Percentiles rank a stretch among this genome's conserved stretches.
These are phyloP conservation scores for Suillus decipiens DNA, from an alignment of 768 basidiomycete species.

Conservation along the genomic window DNA sequence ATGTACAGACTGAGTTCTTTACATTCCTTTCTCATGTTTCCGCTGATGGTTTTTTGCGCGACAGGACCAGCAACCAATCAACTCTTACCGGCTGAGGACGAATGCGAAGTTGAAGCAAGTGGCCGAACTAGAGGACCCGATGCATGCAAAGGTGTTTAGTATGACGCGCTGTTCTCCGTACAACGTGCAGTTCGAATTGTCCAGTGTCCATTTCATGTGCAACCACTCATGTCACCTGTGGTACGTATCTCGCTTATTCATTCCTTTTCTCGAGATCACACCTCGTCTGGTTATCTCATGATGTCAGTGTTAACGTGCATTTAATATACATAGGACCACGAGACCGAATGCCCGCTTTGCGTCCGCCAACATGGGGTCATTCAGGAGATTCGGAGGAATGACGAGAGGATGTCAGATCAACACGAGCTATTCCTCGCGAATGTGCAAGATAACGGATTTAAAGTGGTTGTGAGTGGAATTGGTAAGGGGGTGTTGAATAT, in stretches of 20 bases:
- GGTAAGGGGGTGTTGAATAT: constrained; percentile 60
- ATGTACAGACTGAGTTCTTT: constrained; percentile 64
- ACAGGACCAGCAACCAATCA: constrained; percentile 83
- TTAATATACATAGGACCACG: constrained; percentile 64
- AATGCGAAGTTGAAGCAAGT: constrained; percentile 79
- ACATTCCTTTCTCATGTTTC: constrained; percentile 5
- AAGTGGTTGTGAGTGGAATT: constrained; percentile 69
- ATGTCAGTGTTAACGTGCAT: background rate
- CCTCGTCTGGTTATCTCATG: background rate
- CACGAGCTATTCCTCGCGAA: constrained; percentile 80
- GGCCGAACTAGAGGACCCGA: constrained; percentile 73
- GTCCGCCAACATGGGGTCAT: constrained; percentile 86
- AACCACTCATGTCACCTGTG: constrained; percentile 96
- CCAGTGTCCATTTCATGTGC: constrained; percentile 97
- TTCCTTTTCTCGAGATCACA: constrained; percentile 3
- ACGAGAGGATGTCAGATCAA: constrained; percentile 79
- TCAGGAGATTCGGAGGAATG: constrained; percentile 85
- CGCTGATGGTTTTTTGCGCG: background rate
- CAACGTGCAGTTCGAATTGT: constrained; percentile 86
- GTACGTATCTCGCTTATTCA: constrained; percentile 39
- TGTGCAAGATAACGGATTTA: constrained; percentile 70
- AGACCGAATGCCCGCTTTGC: constrained; percentile 88
- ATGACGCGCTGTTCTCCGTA: constrained; percentile 92
- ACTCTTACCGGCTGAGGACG: constrained; percentile 89
- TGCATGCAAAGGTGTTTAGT: constrained; percentile 87